These are phyloP conservation scores for Chionographis japonica DNA, from an alignment of 106 monocot species.

Conservation along the genomic window DNA sequence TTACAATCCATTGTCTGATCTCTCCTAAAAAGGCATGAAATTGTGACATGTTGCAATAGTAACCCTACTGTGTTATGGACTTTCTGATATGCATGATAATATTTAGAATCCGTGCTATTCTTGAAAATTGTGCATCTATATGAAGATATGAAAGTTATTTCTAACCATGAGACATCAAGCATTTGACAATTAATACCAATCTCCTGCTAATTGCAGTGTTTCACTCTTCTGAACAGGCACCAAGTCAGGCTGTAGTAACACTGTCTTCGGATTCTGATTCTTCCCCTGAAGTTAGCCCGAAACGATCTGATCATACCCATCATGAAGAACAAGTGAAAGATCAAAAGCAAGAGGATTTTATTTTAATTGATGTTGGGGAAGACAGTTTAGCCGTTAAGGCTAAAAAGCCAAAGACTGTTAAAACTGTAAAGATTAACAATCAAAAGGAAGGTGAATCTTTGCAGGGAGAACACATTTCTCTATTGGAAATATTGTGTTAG, in stretches of 20 bases:
- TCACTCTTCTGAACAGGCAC: constrained; percentile 28
- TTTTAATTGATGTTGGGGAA: constrained; percentile 30
- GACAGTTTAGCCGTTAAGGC: constrained; percentile 18
- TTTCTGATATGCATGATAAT: no score
- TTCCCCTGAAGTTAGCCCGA: constrained; percentile 28
- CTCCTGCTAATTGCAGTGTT: not conserved
- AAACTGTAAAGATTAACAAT: constrained; percentile 10
- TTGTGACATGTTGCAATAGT: no score
- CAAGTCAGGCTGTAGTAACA: constrained; percentile 22
- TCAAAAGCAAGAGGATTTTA: constrained; percentile 7
- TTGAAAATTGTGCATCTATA: no score
- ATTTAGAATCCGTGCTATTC: no score
- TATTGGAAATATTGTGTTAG: no score
- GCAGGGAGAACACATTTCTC: not conserved
- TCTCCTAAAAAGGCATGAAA: no score
- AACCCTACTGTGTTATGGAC: no score
- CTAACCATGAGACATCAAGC: no score
- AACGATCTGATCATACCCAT: not conserved
- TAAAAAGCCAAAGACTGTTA: constrained; percentile 17
- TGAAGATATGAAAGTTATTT: no score
- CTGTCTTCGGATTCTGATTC: constrained; percentile 44
- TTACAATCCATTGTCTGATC: no score
- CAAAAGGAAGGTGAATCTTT: constrained; percentile 36
- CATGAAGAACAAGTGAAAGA: constrained; percentile 1
- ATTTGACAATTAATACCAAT: not conserved